Conservation (phyloP, 148 eudicot species). For the Gaultheria prostrata region DNA sequence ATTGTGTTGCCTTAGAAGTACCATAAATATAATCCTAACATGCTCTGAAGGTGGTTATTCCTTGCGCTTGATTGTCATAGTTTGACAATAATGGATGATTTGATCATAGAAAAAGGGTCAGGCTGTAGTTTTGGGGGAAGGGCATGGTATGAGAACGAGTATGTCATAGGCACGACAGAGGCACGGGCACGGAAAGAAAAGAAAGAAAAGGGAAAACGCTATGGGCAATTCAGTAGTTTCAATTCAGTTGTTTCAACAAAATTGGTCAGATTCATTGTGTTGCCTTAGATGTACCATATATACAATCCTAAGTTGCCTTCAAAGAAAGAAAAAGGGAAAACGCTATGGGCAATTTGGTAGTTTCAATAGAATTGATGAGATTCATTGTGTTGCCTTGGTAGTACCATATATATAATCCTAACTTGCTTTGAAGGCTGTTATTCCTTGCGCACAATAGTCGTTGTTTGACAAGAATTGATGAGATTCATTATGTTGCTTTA, state of each 20-base stretch:
- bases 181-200: not conserved
- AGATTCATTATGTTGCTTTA: not conserved
- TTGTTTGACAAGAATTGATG: too few species aligned
- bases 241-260: not conserved
- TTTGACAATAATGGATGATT: not conserved
- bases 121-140: not conserved
- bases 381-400: not conserved
- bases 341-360: not conserved
- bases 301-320: not conserved
- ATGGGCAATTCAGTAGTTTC: not conserved
- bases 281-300: constrained; percentile 4
- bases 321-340: not conserved
- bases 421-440: not conserved
- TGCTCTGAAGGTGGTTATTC: not conserved
- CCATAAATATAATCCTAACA: not conserved
- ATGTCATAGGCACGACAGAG: not conserved
- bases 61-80: not conserved
- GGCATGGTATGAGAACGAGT: not conserved
- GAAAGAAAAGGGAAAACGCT: not conserved
- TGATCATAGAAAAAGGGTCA: not conserved
- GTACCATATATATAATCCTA: not conserved
- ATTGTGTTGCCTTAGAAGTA: not conserved
- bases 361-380: constrained; percentile 5
- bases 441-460: not conserved
- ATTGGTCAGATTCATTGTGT: not conserved